Conservation (phyloP, 2,329 filamentous ascomycete genomes). For the Paraphoma chrysanthemicola region DNA sequence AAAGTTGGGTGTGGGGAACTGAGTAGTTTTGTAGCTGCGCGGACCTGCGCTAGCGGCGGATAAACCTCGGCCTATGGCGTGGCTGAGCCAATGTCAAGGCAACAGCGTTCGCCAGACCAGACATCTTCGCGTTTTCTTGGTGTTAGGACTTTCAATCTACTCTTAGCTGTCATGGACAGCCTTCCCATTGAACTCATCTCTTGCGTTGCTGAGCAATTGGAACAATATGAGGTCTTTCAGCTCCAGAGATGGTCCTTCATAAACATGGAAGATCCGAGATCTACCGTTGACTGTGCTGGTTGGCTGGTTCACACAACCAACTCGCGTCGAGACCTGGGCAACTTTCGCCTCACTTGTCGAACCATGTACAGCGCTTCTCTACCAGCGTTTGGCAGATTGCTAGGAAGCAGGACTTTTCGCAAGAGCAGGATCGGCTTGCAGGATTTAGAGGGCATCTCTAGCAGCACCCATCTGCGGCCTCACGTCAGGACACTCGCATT, state of each 20-base stretch:
- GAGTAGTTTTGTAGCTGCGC: slow-evolving; percentile 42
- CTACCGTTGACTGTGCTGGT: neutral
- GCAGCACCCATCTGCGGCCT: neutral
- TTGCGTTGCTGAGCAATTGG: neutral
- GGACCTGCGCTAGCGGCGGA: slow-evolving; percentile 25
- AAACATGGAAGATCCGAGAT: neutral
- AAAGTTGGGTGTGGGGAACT: slow-evolving; percentile 43
- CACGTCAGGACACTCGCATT: slow-evolving; percentile 7
- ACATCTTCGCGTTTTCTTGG: neutral
- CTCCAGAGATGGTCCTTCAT: too few species aligned
- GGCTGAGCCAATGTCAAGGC: neutral
- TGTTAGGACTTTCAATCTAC: neutral
- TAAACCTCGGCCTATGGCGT: slow-evolving; percentile 8
- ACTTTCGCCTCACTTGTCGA: slow-evolving; percentile 4
- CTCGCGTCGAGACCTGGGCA: slow-evolving; percentile 3
- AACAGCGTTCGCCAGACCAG: too few species aligned
- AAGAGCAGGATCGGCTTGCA: slow-evolving; percentile 2
- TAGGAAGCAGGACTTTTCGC: slow-evolving; percentile 4
- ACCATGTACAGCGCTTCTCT: neutral
- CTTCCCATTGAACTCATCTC: slow-evolving; percentile 3
- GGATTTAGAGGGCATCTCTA: slow-evolving; percentile 2
- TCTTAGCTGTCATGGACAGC: neutral
- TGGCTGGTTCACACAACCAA: neutral
- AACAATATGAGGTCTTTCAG: neutral
- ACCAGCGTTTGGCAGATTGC: neutral